phyloP scores from a whole-genome alignment of 257 asterid genomes.

The Euphrasia confusa region DNA sequence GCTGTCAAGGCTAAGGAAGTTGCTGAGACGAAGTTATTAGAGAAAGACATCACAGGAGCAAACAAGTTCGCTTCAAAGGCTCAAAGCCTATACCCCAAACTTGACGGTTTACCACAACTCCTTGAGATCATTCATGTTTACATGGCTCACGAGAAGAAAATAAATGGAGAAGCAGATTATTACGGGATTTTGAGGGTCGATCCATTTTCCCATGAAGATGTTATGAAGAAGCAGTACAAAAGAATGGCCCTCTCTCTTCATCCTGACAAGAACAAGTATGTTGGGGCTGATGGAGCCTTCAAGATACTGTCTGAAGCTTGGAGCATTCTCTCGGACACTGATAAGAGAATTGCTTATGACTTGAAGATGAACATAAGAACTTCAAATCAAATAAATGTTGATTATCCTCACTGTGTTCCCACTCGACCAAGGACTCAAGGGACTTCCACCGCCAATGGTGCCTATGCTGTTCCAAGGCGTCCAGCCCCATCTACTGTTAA shows the following conservation, averaged over 20 bases:
- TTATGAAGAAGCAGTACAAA: slow-evolving; percentile 37
- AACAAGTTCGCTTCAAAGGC: slow-evolving; percentile 55
- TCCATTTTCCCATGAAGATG: slow-evolving; percentile 38
- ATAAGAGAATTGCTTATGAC: slow-evolving; percentile 38
- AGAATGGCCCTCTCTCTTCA: slow-evolving; percentile 55
- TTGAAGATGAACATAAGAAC: slow-evolving; percentile 26
- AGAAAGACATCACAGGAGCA: slow-evolving; percentile 58
- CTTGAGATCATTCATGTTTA: slow-evolving; percentile 41
- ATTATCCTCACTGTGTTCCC: slow-evolving; percentile 18
- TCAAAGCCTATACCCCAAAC: slow-evolving; percentile 46
- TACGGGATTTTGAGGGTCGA: slow-evolving; percentile 51
- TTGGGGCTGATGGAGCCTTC: slow-evolving; percentile 73
- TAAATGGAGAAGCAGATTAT: slow-evolving; percentile 48
- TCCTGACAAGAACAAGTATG: slow-evolving; percentile 67
- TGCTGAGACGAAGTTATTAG: slow-evolving; percentile 49
- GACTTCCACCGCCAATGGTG: slow-evolving; percentile 20
- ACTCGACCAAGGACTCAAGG: slow-evolving; percentile 24
- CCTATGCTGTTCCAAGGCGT: background rate
- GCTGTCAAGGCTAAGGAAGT: slow-evolving; percentile 51
- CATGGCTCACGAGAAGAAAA: slow-evolving; percentile 40
- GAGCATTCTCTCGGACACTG: slow-evolving; percentile 49
- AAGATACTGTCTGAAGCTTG: slow-evolving; percentile 52
- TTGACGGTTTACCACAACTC: slow-evolving; percentile 61
- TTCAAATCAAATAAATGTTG: slow-evolving; percentile 22
- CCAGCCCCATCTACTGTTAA: background rate